Evolutionary conservation across 2,329 filamentous ascomycete genomes (phyloP).

Genomic region (Pseudogymnoascus sp.): DNA sequence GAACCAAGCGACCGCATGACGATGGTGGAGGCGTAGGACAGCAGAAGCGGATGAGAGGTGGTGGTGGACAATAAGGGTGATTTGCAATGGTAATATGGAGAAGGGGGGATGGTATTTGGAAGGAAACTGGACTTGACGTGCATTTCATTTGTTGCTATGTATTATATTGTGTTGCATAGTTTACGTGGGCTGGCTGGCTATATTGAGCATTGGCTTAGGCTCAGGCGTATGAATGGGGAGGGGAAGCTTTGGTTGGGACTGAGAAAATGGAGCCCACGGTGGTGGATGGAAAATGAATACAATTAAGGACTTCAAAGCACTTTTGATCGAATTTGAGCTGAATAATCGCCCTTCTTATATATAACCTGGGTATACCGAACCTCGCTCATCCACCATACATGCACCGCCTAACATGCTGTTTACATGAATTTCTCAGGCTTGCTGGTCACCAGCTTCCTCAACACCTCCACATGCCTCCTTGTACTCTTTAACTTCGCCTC

Average conservation of each 20-base stretch:
- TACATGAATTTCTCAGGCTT: slow-evolving; percentile 49
- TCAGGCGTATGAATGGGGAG: slow-evolving; percentile 8
- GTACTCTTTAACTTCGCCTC: slow-evolving; percentile 59
- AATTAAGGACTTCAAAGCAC: slow-evolving; percentile 7
- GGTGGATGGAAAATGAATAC: slow-evolving; percentile 9
- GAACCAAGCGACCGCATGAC: slow-evolving; percentile 28
- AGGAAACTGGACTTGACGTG: background rate
- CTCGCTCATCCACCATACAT: background rate
- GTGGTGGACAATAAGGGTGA: background rate
- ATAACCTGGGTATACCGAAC: background rate
- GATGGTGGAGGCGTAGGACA: slow-evolving; percentile 27
- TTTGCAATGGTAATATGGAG: background rate
- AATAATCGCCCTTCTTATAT: background rate
- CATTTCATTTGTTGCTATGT: slow-evolving; percentile 8
- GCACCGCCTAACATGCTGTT: background rate
- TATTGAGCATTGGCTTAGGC: background rate
- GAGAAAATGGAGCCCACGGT: background rate
- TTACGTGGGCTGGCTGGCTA: background rate
- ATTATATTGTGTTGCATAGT: slow-evolving; percentile 11
- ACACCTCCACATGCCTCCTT: slow-evolving; percentile 60
- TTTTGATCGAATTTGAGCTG: background rate
- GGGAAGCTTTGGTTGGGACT: background rate
- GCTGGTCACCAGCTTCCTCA: slow-evolving; percentile 61
- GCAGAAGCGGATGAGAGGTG: slow-evolving; percentile 40
- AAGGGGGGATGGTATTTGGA: background rate